Conservation (phyloP, 75 land plant species). For the Selaginella tamariscina region DNA sequence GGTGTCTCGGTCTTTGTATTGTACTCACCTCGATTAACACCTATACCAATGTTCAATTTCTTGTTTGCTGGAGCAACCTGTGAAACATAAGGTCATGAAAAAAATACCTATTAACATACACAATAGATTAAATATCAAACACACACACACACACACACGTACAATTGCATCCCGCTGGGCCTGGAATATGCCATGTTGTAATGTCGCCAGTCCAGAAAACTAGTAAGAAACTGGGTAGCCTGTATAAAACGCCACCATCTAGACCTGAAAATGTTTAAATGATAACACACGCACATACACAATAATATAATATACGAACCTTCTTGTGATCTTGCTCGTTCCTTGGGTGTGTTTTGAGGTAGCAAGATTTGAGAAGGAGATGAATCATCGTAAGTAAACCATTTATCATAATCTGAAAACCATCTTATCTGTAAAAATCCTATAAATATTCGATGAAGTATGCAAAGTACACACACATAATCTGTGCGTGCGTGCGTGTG, state of each 20-base stretch:
- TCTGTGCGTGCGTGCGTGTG: too few species aligned
- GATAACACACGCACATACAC: too few species aligned
- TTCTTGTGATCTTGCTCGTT: neutral
- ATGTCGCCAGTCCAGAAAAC: constrained; percentile 1
- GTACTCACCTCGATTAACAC: neutral
- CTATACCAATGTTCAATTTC: neutral
- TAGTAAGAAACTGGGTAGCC: neutral
- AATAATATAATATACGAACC: too few species aligned
- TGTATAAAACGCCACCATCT: neutral
- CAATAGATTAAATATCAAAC: too few species aligned
- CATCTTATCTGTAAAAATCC: neutral
- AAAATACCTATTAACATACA: neutral
- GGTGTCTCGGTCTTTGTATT: too few species aligned
- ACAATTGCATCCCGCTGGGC: neutral
- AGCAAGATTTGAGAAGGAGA: neutral
- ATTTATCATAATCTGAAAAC: neutral
- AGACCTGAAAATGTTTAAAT: too few species aligned
- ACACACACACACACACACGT: neutral
- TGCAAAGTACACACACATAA: too few species aligned
- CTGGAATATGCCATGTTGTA: neutral
- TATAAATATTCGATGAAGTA: too few species aligned
- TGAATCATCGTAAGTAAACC: neutral
- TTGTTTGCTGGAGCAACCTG: constrained; percentile 1
- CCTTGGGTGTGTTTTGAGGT: neutral
- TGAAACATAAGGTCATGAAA: neutral